Conservation (phyloP, 106 monocot species). For the Triglochin maritima region DNA sequence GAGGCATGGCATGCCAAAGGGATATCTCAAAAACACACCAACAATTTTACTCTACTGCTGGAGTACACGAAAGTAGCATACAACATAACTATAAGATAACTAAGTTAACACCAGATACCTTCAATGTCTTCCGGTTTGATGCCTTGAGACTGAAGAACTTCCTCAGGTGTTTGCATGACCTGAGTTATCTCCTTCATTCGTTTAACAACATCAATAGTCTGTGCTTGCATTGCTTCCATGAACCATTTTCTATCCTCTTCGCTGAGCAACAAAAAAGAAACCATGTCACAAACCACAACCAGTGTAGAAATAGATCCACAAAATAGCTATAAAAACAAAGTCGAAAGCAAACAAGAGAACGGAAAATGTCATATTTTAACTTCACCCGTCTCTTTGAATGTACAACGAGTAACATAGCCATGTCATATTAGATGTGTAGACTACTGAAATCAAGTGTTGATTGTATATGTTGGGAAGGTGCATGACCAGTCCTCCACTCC, state of each 20-base stretch:
- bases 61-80: too few relatives aligned
- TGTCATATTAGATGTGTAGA: too few relatives aligned
- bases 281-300: not conserved
- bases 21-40: too few relatives aligned
- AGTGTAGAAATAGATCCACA: not conserved
- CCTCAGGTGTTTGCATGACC: slow-evolving; percentile 72
- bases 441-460: too few relatives aligned
- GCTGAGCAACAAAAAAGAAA: slow-evolving; percentile 14
- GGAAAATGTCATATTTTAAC: not conserved
- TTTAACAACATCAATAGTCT: slow-evolving; percentile 65
- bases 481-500: too few relatives aligned
- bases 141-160: slow-evolving; percentile 66
- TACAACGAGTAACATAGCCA: too few relatives aligned
- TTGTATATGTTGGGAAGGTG: too few relatives aligned
- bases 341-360: not conserved
- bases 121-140: slow-evolving; percentile 60
- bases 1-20: too few relatives aligned
- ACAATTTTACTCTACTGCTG: too few relatives aligned
- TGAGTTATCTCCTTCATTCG: slow-evolving; percentile 96
- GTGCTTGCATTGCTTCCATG: slow-evolving; percentile 92
- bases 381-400: too few relatives aligned
- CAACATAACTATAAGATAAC: too few relatives aligned
- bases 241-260: slow-evolving; percentile 90
- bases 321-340: not conserved
- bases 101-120: slow-evolving; percentile 25